These are phyloP conservation scores for Anthoceros angustus DNA, from an alignment of 225 moss, liverwort and hornwort species.

Conservation along the genomic window DNA sequence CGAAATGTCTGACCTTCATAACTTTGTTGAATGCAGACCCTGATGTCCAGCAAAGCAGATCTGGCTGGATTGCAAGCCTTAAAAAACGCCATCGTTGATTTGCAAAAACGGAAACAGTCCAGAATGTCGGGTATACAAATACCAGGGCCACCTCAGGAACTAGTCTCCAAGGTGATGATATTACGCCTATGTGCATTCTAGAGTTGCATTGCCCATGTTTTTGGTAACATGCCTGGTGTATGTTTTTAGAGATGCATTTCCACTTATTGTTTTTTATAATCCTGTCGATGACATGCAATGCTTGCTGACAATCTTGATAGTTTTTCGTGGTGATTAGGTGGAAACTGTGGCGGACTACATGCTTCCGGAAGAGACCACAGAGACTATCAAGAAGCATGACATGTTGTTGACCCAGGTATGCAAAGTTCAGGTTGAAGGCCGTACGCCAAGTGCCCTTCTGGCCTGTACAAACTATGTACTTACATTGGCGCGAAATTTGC, in stretches of 20 bases:
- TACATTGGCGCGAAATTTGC: not conserved
- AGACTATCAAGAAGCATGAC: slow-evolving; percentile 66
- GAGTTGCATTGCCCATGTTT: not conserved
- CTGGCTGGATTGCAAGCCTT: slow-evolving; percentile 27
- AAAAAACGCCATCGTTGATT: slow-evolving; percentile 30
- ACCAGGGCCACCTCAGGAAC: slow-evolving; percentile 10
- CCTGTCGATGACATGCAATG: not conserved
- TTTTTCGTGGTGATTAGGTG: not conserved
- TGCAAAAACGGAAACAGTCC: slow-evolving; percentile 10
- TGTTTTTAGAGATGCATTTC: not conserved
- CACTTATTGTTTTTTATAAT: not conserved
- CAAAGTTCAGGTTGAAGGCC: not conserved
- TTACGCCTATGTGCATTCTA: not conserved
- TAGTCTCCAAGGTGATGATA: slow-evolving; percentile 9
- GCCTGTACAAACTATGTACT: not conserved
- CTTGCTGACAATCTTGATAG: not conserved
- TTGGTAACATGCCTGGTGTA: slow-evolving; percentile 9
- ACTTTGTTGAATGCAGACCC: slow-evolving; percentile 21
- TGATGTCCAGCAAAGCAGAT: slow-evolving; percentile 60
- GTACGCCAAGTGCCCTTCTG: not conserved
- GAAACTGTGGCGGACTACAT: not conserved
- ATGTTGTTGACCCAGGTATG: slow-evolving; percentile 63
- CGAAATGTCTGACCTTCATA: not conserved
- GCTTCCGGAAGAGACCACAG: slow-evolving; percentile 29
- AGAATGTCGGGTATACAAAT: slow-evolving; percentile 1